A percentile compares a stretch with the other conserved stretches of the same genome.
These are phyloP conservation scores for Saturnispora gosingensis DNA, from an alignment of 805 yeast species.

Conservation along the genomic window DNA sequence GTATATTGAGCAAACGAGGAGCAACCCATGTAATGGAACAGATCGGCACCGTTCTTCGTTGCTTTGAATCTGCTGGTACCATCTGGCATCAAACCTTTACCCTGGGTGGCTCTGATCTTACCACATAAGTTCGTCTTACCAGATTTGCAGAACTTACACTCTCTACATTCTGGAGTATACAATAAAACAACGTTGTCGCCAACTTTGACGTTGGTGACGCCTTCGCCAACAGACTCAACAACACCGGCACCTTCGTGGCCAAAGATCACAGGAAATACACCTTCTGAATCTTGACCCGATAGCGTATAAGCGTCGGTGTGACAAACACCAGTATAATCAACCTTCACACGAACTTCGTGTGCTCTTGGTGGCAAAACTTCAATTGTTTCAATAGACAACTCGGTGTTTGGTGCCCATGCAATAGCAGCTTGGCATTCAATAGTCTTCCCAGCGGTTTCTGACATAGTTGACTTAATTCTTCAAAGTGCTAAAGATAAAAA, in stretches of 20 bases:
- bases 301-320: constrained; percentile 97
- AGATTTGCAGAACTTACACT: constrained; percentile 89
- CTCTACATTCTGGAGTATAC: constrained; percentile 93
- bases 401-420: constrained; percentile 89
- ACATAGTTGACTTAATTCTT: background rate
- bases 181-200: constrained; percentile 93
- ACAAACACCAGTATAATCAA: constrained; percentile 87
- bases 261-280: constrained; percentile 82
- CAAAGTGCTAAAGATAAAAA: background rate
- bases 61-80: constrained; percentile 87
- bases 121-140: constrained; percentile 97
- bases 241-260: constrained; percentile 99
- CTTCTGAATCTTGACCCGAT: constrained; percentile 94
- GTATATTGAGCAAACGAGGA: constrained; percentile 96
- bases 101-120: constrained; percentile 93
- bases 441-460: constrained; percentile 15
- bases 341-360: constrained; percentile 91
- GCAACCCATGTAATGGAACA: constrained; percentile 96
- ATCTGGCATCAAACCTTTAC: constrained; percentile 98
- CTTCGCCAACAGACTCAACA: constrained; percentile 93
- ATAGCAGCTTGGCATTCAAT: constrained; percentile 93
- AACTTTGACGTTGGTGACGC: constrained; percentile 76
- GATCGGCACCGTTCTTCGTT: constrained; percentile 57
- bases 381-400: constrained; percentile 69
- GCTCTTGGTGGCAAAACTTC: constrained; percentile 93